Evolutionary conservation across 768 basidiomycete genomes (phyloP).

Genomic region (Amanita pseudoporphyria): DNA sequence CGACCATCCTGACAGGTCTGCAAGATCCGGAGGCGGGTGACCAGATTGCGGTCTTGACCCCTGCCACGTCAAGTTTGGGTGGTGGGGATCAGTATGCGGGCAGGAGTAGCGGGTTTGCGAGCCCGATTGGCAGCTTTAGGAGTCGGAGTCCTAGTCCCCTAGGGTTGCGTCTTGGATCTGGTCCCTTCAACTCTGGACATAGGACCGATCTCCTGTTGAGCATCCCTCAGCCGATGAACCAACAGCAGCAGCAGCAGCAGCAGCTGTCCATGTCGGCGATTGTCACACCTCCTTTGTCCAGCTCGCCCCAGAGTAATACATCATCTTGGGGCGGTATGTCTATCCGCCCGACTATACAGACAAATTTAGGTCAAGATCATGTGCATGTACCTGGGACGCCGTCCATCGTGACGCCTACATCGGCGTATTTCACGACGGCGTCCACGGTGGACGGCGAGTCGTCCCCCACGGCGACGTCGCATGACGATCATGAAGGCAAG

Average conservation of each 20-base stretch:
- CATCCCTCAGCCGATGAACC: conserved; percentile 23
- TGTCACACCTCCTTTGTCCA: background rate
- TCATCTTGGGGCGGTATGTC: background rate
- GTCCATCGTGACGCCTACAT: conserved; percentile 36
- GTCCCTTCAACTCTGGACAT: conserved; percentile 8
- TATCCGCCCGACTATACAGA: conserved; percentile 2
- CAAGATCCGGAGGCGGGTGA: conserved; percentile 38
- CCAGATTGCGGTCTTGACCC: conserved; percentile 55
- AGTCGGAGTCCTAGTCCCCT: conserved; percentile 61
- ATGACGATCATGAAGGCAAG: background rate
- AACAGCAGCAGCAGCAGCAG: background rate
- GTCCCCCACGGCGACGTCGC: conserved; percentile 1
- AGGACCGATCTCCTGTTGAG: conserved; percentile 39
- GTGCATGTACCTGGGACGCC: conserved; percentile 14
- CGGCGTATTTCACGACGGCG: conserved; percentile 34
- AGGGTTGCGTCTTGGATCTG: conserved; percentile 15
- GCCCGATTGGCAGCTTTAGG: conserved; percentile 60
- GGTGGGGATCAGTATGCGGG: conserved; percentile 9
- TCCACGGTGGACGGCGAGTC: conserved; percentile 4
- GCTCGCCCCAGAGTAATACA: background rate
- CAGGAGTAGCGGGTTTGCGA: conserved; percentile 47
- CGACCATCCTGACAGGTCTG: conserved; percentile 50
- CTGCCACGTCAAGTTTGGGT: conserved; percentile 21
- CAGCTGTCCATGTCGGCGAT: background rate
- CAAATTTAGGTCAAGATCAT: background rate